phyloP scores from a whole-genome alignment of 1,284 basidiomycete genomes.

The Marasmius sp. region DNA sequence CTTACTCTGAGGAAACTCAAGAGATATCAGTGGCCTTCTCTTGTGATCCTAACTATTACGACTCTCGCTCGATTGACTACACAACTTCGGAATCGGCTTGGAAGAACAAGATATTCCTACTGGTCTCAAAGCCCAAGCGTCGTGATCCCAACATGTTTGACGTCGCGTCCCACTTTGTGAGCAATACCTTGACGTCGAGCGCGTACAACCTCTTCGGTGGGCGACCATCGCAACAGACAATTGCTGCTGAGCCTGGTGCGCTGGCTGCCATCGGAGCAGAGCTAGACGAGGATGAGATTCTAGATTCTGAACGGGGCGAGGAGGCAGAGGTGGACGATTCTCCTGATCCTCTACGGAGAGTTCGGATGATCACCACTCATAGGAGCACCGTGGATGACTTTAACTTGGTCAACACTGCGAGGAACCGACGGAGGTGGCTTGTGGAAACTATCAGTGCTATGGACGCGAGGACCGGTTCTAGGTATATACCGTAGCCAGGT shows the following conservation, averaged over 20 bases:
- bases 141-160: slow-evolving; percentile 68
- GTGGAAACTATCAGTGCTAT: slow-evolving; percentile 35
- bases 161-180: slow-evolving; percentile 63
- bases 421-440: slow-evolving; percentile 36
- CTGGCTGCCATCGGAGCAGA: slow-evolving; percentile 69
- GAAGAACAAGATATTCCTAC: slow-evolving; percentile 58
- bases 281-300: slow-evolving; percentile 69
- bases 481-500: neutral
- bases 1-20: slow-evolving; percentile 50
- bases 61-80: slow-evolving; percentile 16
- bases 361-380: slow-evolving; percentile 32
- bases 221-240: slow-evolving; percentile 13
- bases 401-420: slow-evolving; percentile 33
- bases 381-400: slow-evolving; percentile 28
- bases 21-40: slow-evolving; percentile 62
- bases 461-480: slow-evolving; percentile 31
- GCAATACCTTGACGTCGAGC: slow-evolving; percentile 51
- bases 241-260: slow-evolving; percentile 56
- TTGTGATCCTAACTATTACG: slow-evolving; percentile 62
- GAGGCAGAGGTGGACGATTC: slow-evolving; percentile 78
- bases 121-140: slow-evolving; percentile 63
- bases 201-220: slow-evolving; percentile 49
- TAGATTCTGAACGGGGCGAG: slow-evolving; percentile 74
- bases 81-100: slow-evolving; percentile 39
- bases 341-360: slow-evolving; percentile 42